Base-by-base conservation (phyloP, 495 filamentous ascomycete genomes). In the Venustampulla echinocandica region DNA sequence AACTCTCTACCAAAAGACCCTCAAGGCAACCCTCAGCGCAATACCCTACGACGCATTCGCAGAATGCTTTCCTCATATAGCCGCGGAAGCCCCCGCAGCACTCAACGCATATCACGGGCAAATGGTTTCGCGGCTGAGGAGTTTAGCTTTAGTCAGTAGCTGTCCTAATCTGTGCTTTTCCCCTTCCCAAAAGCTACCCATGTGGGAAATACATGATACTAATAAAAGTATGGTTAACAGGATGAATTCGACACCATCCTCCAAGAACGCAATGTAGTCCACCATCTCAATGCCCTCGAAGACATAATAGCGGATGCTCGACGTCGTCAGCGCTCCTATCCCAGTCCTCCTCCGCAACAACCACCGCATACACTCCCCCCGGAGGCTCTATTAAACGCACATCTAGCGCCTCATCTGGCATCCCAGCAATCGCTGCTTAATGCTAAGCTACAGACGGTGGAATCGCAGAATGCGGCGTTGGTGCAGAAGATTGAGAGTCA, bases 1-100 rank as follows among this genome's bases (percentile, higher is more conserved):
- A 52, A 73, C 79, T 34, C 70, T 92, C 37, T 90, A 86, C 64
- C 67, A 70, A 32, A 69, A 79, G 28, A 80, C 85, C 0, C 71
- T 93, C 11, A 67, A 69, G 10, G 74, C 82, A 49, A 86, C 87
- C 1, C 72, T 93, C 4, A 74, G 73, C 46, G 82, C 84, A 50
- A 79, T 87, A 62, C 80, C 73, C 27, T 86, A 83, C 61, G 69
- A 72, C 37, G 89, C 87, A 58, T 95, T 98, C 59, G 73, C 81
- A 0, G 69, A 81, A 17, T 98, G 92, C 62, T 98, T 94, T 63
- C 92, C 92, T 0, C 90, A 86, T 2, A 74, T 87, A 6, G 83
- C 88, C 17, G 65, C 67, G 49, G 64, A 82, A 54, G 82, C 82
- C 22, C 81, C 85, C 0, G 80, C 74, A 3, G 74, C 76, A 17